phyloP scores from a whole-genome alignment of 2,329 filamentous ascomycete species.

The Cephalotrichum gorgonifer region DNA sequence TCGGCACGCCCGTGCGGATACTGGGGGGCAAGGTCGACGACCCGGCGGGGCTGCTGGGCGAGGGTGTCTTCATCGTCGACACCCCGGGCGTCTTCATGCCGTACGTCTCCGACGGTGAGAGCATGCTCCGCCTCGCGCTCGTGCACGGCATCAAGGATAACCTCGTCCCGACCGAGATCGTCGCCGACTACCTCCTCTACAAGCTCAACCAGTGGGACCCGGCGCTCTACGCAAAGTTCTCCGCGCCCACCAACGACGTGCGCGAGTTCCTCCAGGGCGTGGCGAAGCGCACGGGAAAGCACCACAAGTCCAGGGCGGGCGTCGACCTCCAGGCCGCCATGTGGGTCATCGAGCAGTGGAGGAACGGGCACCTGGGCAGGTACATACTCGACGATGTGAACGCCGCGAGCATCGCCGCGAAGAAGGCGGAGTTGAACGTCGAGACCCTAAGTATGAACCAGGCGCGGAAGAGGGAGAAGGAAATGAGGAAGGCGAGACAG shows the following conservation, averaged over 20 bases:
- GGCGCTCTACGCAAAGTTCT: constrained; percentile 49
- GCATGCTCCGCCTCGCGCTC: constrained; percentile 91
- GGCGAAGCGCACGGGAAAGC: constrained; percentile 63
- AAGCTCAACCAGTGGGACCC: constrained; percentile 64
- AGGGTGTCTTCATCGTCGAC: constrained; percentile 75
- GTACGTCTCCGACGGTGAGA: constrained; percentile 72
- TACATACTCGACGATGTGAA: constrained; percentile 73
- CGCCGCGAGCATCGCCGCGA: constrained; percentile 41
- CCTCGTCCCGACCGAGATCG: constrained; percentile 62
- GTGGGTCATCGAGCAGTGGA: constrained; percentile 75
- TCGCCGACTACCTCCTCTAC: constrained; percentile 87
- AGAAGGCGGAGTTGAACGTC: constrained; percentile 35
- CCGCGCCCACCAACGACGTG: constrained; percentile 75
- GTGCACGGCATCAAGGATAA: constrained; percentile 87
- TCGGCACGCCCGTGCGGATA: constrained; percentile 76
- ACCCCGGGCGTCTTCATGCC: constrained; percentile 94
- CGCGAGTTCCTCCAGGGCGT: constrained; percentile 59
- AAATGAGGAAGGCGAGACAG: constrained; percentile 33
- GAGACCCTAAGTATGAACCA: constrained; percentile 53
- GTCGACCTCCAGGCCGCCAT: constrained; percentile 65
- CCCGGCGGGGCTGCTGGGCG: constrained; percentile 25
- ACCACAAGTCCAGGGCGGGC: constrained; percentile 62
- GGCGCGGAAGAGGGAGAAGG: constrained; percentile 57
- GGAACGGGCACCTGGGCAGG: constrained; percentile 61
- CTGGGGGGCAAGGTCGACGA: constrained; percentile 23